These are phyloP conservation scores for Daldinia sp. DNA, from an alignment of 2,329 filamentous ascomycete species.

Conservation along the genomic window DNA sequence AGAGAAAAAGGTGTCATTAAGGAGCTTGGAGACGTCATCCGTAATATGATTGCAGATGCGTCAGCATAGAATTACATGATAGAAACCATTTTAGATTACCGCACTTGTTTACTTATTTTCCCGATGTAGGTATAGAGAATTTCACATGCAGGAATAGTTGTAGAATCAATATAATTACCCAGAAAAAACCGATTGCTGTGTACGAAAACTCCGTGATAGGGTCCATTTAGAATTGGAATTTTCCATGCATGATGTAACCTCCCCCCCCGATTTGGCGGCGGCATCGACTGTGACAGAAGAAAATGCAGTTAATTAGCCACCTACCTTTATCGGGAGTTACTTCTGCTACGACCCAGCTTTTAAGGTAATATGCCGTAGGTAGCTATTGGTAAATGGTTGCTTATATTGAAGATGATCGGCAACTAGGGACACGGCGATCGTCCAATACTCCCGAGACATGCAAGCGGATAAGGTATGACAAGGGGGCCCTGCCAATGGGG, in stretches of 20 bases:
- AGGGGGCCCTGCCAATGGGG: slow-evolving; percentile 41
- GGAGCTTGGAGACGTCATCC: slow-evolving; percentile 60
- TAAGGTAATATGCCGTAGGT: slow-evolving; percentile 19
- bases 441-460: slow-evolving; percentile 44
- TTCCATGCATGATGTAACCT: slow-evolving; percentile 37
- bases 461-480: slow-evolving; percentile 43
- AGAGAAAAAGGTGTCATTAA: slow-evolving; percentile 62
- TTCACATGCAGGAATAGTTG: slow-evolving; percentile 14
- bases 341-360: slow-evolving; percentile 3
- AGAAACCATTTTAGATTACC: slow-evolving; percentile 27
- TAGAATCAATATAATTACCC: slow-evolving; percentile 29
- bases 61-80: slow-evolving; percentile 41
- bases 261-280: slow-evolving; percentile 6
- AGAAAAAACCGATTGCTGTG: not conserved
- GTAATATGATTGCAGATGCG: slow-evolving; percentile 50
- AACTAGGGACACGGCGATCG: slow-evolving; percentile 35
- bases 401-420: slow-evolving; percentile 42
- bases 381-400: slow-evolving; percentile 39
- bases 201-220: not conserved
- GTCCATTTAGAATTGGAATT: slow-evolving; percentile 30
- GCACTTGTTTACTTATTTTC: not conserved
- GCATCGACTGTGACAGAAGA: slow-evolving; percentile 23
- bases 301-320: slow-evolving; percentile 16
- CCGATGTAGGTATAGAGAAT: slow-evolving; percentile 19
- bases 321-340: slow-evolving; percentile 23